phyloP scores from a whole-genome alignment of 306 rosid species.

The Coriaria nepalensis region DNA sequence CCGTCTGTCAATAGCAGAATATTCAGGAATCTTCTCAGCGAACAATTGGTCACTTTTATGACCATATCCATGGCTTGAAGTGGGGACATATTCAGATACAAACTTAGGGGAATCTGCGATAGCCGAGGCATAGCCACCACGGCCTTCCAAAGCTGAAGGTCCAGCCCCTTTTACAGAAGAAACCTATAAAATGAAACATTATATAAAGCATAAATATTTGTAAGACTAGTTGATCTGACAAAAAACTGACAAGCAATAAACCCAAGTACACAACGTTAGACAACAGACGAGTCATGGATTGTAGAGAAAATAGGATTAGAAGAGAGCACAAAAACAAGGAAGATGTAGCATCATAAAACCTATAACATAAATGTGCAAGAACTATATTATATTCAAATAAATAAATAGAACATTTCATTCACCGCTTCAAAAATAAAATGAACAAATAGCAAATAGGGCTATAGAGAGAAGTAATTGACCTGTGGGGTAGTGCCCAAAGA shows the following conservation, averaged over 20 bases:
- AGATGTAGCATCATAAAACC: no score
- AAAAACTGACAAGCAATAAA: background rate
- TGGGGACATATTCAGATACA: slow-evolving; percentile 60
- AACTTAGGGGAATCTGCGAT: slow-evolving; percentile 74
- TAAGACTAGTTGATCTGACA: no score
- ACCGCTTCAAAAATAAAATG: no score
- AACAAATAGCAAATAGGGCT: no score
- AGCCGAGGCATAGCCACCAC: slow-evolving; percentile 55
- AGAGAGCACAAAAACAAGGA: no score
- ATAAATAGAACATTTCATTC: no score
- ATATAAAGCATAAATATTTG: background rate
- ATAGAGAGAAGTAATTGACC: slow-evolving; percentile 25
- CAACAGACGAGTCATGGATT: no score
- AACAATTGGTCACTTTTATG: slow-evolving; percentile 67
- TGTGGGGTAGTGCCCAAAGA: slow-evolving; percentile 58
- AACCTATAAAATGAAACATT: slow-evolving; percentile 26
- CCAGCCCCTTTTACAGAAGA: slow-evolving; percentile 58
- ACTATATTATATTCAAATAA: no score
- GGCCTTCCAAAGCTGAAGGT: slow-evolving; percentile 62
- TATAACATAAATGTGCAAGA: no score
- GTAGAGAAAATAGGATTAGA: no score
- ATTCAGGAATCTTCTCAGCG: slow-evolving; percentile 73
- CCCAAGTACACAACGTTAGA: background rate
- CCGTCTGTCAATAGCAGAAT: slow-evolving; percentile 68
- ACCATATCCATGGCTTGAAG: slow-evolving; percentile 72